Base-by-base conservation (phyloP, 2,329 filamentous ascomycete genomes). In the Bipolaris gigantea region DNA sequence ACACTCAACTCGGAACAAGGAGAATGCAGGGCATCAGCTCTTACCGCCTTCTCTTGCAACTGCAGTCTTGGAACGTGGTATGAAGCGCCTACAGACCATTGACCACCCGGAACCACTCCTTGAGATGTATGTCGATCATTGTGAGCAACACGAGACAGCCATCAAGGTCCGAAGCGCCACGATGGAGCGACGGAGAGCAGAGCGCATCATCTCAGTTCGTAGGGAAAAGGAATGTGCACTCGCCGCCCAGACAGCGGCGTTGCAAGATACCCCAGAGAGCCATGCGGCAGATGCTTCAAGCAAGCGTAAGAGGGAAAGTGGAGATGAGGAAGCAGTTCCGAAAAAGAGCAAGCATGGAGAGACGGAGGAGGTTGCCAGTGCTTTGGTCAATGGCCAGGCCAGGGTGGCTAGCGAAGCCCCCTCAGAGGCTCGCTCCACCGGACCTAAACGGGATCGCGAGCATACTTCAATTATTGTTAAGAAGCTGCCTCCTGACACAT, bases 141-240 rank as follows among this genome's bases (percentile, higher is more conserved):
- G 92, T 71, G 92, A 96, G 72, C 90, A 96, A 66, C 92, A 96
- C 66, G 93, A 97, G 73, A 85, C 87, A 50, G 87, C 90, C 0
- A 81, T 89, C 23, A 86, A 87, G 44, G 80, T 97, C 7, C 87
- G 92, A 50, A 81, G 82, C 60, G 90, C 89, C 5, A 80, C 90
- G 15, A 85, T 95, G 58, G 84, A 86, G 55, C 86, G 89, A 8
- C 85, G 91, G 61, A 88, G 88, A 67, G 82, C 85, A 3, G 64
- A 70, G 36, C 64, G 61, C 8, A 55, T 61, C 19, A 50, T 73
- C n/a, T 53, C 82, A 79, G 55, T 90, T 85, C 70, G 79, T 76
- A 35, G 81, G 91, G 42, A 80, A 79, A 36, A 85, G 81, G 66
- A 86, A 85, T 55, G 83, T 88, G 62, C 61, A 80, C 81, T 46